Conservation (phyloP, 164 flowering plant species). For the Vitis cinerea region DNA sequence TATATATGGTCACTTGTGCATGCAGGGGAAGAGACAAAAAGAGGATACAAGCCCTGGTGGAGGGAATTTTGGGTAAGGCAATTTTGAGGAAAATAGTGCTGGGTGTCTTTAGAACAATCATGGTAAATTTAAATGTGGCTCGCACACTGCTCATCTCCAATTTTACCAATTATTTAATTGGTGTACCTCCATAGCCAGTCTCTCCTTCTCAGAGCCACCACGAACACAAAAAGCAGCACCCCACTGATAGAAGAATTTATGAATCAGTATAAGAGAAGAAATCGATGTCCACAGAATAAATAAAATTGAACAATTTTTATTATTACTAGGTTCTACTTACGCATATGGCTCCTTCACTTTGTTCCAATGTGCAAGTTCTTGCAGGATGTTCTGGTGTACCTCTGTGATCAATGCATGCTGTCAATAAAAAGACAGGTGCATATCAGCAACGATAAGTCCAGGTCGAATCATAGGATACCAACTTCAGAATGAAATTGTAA, state of each 20-base stretch:
- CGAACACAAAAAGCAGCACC: conserved; percentile 91
- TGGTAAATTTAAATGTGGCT: too few relatives aligned
- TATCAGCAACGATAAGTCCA: not conserved
- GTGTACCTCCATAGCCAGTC: conserved; percentile 79
- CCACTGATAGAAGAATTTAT: conserved; percentile 55
- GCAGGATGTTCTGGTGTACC: conserved; percentile 98
- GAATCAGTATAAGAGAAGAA: not conserved
- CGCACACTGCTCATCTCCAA: too few relatives aligned
- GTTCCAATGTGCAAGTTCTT: conserved; percentile 89
- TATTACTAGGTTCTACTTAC: conserved; percentile 48
- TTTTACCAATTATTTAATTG: not conserved
- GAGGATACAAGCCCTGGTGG: too few relatives aligned
- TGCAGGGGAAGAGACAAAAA: too few relatives aligned
- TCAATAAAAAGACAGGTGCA: conserved; percentile 4
- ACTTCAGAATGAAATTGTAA: not conserved
- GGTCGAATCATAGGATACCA: not conserved
- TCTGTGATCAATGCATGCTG: conserved; percentile 99
- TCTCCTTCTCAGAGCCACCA: conserved; percentile 83
- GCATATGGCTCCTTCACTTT: conserved; percentile 68
- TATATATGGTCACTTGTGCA: too few relatives aligned
- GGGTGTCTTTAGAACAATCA: too few relatives aligned
- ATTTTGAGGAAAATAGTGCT: too few relatives aligned
- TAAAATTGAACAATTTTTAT: not conserved
- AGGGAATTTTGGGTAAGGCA: too few relatives aligned
- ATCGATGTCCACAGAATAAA: not conserved